A percentile compares a stretch with the other conserved stretches of the same genome.
Evolutionary conservation across 2,329 filamentous ascomycete genomes (phyloP).

Genomic region (Claviceps quebecensis): DNA sequence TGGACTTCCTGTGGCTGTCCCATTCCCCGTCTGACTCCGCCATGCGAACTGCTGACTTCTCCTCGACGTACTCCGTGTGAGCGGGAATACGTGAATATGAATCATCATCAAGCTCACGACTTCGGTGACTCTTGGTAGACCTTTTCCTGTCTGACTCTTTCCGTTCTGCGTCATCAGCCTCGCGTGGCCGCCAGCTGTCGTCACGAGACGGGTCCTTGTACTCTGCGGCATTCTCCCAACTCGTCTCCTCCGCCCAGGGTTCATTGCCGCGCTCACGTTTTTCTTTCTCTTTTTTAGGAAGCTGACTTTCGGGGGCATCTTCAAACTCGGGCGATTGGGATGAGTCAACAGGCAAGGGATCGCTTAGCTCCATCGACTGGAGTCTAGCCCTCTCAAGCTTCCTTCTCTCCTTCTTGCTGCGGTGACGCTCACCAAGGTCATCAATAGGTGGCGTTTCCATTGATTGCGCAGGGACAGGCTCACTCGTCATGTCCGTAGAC

Average conservation of each 20-base stretch:
- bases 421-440: conserved; percentile 13
- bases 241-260: conserved; percentile 11
- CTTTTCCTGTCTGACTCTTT: conserved; percentile 14
- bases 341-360: conserved; percentile 2
- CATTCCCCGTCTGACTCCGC: conserved; percentile 20
- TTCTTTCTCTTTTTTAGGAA: conserved; percentile 22
- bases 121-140: conserved; percentile 16
- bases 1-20: conserved; percentile 20
- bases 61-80: conserved; percentile 17
- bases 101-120: conserved; percentile 16
- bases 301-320: conserved; percentile 13
- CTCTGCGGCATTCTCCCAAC: conserved; percentile 11
- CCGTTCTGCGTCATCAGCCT: conserved; percentile 11
- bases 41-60: conserved; percentile 9
- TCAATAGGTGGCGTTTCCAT: conserved; percentile 7
- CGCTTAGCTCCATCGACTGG: conserved; percentile 5
- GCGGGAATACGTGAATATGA: conserved; percentile 14
- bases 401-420: conserved; percentile 36
- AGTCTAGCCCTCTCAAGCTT: conserved; percentile 25
- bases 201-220: conserved; percentile 11
- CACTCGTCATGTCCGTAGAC: conserved; percentile 14
- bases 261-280: conserved; percentile 28
- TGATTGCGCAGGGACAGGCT: conserved; percentile 1
- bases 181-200: conserved; percentile 9
- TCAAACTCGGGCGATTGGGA: conserved; percentile 9